Base-by-base conservation (phyloP, 140 eudicot species). In the Stevia rebaudiana region DNA sequence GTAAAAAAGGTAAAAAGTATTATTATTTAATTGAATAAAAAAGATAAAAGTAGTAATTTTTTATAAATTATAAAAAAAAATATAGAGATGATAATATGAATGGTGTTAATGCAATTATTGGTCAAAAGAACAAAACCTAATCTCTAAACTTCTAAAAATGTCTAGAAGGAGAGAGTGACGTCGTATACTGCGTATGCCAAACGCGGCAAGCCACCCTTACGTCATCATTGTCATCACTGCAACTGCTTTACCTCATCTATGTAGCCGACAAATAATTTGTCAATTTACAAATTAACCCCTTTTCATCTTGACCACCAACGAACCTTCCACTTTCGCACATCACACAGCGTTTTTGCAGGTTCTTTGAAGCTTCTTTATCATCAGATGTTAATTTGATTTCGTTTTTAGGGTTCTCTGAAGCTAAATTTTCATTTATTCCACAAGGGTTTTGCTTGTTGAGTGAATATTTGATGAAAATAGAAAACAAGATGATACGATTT, bases 401-500 rank as follows among this genome's bases (percentile, higher is more conserved):
- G 22, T 46, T 55, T 22, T 47, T 58, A 36, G 54, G 28, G 55
- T 33, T 65, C 46, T 33, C 44, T 42, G 41, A 51, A 31, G 63
- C 40, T 54, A 16, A 41, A 28, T 55, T 31, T 3, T 1, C 0
- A 4, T 7, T 52, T 63, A 12, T 73, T 47, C 18, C 68, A 35
- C 73, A 56, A 44, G 78, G 62, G 68, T 56, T 66, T 58, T 56
- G 69, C 63, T 66, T 65, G 16, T 73, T 73, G 46, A 73, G 40
- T 57, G 47, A 65, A 53, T 44, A 11, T 55, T 65, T 65, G 25
- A 31, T 44, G 4, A 44, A 4, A 71, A 8, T 50, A 12, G 47
- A 25, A 28, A 50, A 56, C 3, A 44, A 19, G 42, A 36, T 25
- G 9, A 31, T 40, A 5, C 28, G 25, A 25, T 51, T 52, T 63